A percentile compares a stretch with the other conserved stretches of the same genome.
Evolutionary conservation across 139 green algal species (phyloP).

Genomic region (Chlamydomonas incerta): DNA sequence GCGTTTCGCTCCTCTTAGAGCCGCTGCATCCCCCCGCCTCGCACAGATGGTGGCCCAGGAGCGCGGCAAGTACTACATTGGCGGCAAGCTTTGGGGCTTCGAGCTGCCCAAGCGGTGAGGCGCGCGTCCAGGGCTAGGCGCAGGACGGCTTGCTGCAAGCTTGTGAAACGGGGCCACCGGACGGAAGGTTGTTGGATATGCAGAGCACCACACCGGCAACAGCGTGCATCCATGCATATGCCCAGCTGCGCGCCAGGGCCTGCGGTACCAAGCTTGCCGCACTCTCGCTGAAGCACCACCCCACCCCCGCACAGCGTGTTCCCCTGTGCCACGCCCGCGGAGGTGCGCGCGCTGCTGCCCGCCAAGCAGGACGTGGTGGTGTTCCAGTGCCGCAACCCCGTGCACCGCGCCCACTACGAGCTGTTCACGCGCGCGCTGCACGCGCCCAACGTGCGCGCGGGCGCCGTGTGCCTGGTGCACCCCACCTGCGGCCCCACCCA

Average conservation of each 20-base stretch:
- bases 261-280: no score
- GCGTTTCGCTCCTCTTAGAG: no score
- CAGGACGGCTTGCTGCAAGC: no score
- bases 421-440: constrained; percentile 91
- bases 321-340: constrained; percentile 79
- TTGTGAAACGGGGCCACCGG: no score
- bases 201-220: no score
- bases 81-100: constrained; percentile 68
- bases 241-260: no score
- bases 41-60: constrained; percentile 92
- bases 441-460: constrained; percentile 79
- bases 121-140: no score
- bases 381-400: constrained; percentile 97
- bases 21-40: no score
- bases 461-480: constrained; percentile 89
- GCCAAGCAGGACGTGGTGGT: constrained; percentile 85
- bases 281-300: neutral
- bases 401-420: constrained; percentile 95
- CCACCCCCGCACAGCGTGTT: no score
- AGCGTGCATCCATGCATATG: no score
- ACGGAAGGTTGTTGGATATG: no score
- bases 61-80: constrained; percentile 86
- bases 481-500: constrained; percentile 92
- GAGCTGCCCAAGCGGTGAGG: constrained; percentile 68
- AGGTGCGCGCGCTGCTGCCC: constrained; percentile 85